phyloP scores from a whole-genome alignment of 805 yeast species.

The Saccharomycopsis fodiens region DNA sequence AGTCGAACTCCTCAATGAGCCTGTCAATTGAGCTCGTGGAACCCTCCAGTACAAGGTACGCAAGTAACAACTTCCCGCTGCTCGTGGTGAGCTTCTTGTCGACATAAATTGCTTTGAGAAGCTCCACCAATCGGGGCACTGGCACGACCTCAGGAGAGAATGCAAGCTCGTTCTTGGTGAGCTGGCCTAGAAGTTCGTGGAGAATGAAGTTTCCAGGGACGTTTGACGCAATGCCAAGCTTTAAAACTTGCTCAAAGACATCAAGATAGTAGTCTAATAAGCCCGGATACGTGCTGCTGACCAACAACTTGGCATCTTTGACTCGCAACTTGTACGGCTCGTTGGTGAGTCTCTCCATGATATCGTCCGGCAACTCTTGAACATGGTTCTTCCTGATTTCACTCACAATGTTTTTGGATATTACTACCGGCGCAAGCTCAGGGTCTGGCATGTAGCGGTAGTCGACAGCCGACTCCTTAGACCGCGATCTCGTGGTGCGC shows the following conservation, averaged over 20 bases:
- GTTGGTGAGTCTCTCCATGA: conserved; percentile 37
- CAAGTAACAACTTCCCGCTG: conserved; percentile 58
- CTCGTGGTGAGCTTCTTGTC: conserved; percentile 46
- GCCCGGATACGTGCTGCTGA: conserved; percentile 28
- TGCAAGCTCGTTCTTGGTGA: conserved; percentile 33
- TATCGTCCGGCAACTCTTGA: conserved; percentile 58
- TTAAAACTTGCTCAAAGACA: conserved; percentile 28
- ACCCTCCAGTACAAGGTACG: conserved; percentile 49
- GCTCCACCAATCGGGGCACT: conserved; percentile 40
- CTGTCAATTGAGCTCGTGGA: conserved; percentile 32
- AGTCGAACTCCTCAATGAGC: conserved; percentile 48
- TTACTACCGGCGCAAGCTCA: conserved; percentile 57
- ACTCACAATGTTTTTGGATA: conserved; percentile 37
- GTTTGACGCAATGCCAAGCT: conserved; percentile 27
- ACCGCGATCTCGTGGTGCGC: conserved; percentile 57
- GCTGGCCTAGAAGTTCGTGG: conserved; percentile 69
- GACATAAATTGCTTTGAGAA: conserved; percentile 42
- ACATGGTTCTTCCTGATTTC: conserved; percentile 33
- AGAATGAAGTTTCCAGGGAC: conserved; percentile 70
- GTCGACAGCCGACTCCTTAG: conserved; percentile 76
- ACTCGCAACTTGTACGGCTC: conserved; percentile 50
- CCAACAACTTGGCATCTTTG: conserved; percentile 67
- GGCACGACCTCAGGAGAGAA: conserved; percentile 33
- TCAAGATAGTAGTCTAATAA: conserved; percentile 46
- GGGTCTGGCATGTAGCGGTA: conserved; percentile 94